These are phyloP conservation scores for Spiraea crenata DNA, from an alignment of 331 rosid species.

Conservation along the genomic window DNA sequence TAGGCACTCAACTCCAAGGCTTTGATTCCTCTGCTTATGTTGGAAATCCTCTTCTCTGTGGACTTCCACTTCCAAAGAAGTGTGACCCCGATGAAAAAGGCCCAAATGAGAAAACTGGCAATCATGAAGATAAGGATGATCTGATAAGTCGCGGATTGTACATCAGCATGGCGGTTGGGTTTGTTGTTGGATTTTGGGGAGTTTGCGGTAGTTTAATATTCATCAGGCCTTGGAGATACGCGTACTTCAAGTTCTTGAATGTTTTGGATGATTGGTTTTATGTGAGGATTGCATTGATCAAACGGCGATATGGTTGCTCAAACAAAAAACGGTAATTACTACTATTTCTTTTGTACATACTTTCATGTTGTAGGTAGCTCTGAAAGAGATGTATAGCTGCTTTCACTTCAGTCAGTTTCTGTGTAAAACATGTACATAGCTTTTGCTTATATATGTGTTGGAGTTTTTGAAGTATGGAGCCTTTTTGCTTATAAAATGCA, in stretches of 20 bases:
- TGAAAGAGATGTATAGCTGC: no score
- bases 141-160: neutral
- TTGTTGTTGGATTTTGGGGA: conserved; percentile 19
- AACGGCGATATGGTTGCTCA: neutral
- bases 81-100: neutral
- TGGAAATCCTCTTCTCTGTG: conserved; percentile 24
- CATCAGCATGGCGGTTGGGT: conserved; percentile 20
- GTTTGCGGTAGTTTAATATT: conserved; percentile 1
- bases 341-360: no score
- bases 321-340: neutral
- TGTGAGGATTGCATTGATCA: neutral
- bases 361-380: no score
- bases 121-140: neutral
- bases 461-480: no score
- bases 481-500: no score
- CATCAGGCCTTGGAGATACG: conserved; percentile 6
- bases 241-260: neutral
- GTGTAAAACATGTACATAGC: no score
- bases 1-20: conserved; percentile 24
- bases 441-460: no score
- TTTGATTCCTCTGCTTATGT: conserved; percentile 12
- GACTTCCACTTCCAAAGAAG: conserved; percentile 18
- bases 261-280: neutral
- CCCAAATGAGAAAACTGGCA: no score
- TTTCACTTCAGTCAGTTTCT: no score